phyloP scores from a whole-genome alignment of 495 filamentous ascomycete species.

The Pyronema omphalodes region DNA sequence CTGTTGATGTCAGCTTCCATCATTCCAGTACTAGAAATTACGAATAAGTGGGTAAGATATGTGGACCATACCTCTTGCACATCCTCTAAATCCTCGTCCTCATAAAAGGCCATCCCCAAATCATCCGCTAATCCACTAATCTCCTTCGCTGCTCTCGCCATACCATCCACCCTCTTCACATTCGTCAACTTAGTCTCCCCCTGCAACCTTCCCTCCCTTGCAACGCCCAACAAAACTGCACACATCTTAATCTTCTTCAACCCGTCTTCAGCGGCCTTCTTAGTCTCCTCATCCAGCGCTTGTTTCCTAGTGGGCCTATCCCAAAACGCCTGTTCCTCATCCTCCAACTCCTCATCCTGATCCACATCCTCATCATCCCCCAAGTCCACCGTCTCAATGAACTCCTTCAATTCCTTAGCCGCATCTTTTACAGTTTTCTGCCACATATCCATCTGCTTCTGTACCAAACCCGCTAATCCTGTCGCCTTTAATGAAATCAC shows the following conservation, averaged over 20 bases:
- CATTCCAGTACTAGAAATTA: too few relatives aligned
- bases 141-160: conserved; percentile 11
- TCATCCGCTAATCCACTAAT: conserved; percentile 16
- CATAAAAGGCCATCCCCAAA: conserved; percentile 22
- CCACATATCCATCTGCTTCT: conserved; percentile 31
- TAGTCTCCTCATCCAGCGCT: conserved; percentile 7
- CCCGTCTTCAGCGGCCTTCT: conserved; percentile 6
- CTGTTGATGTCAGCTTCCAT: conserved; percentile 4
- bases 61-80: neutral
- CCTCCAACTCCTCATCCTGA: neutral
- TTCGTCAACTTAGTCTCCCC: conserved; percentile 7
- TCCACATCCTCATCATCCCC: neutral
- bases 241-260: conserved; percentile 18
- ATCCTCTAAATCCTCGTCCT: conserved; percentile 12
- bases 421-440: conserved; percentile 44
- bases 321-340: conserved; percentile 13
- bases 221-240: conserved; percentile 13
- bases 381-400: neutral
- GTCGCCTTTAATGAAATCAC: conserved; percentile 32
- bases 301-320: conserved; percentile 8
- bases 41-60: neutral
- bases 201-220: conserved; percentile 12
- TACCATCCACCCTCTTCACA: conserved; percentile 11
- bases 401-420: conserved; percentile 34
- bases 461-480: conserved; percentile 34